Evolutionary conservation across 1,284 basidiomycete species (phyloP), one percentile per base, ranked within the genome.

Genomic region (Cryptococcus sp.): DNA sequence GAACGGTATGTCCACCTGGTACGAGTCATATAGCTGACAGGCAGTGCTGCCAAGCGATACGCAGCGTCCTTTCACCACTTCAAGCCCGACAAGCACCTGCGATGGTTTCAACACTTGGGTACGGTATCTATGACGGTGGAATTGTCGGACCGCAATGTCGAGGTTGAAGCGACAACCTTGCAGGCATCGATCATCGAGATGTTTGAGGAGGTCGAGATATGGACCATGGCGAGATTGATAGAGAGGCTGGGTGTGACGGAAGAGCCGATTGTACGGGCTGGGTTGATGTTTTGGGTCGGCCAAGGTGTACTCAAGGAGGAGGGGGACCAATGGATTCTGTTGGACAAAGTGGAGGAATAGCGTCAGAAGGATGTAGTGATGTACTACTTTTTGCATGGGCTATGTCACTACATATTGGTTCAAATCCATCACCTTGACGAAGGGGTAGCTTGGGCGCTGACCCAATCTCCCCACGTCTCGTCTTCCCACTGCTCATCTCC

Each of bases 151-250:
- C 81, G 89, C 18, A 81, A 75, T 1, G 56, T 94, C 32, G 79
- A 80, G n/a, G 80, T 80, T 2, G 83, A 89, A 33, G 88, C 87
- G 3, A 83, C 84, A 0, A 87, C 90, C 0, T 71, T 97, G 16
- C 89, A 95, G 68, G 93, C 91, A 6, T 85, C 87, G 0, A 81
- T 94, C 48, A 83, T 91, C 36, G 90, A 94, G 63, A 73, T 91
- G 4, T 95, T 95, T 67, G 84, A 83, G 1, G 74, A 83, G 68
- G 14, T 14, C 28, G 76, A 86, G 82, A 43, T 19, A 69, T 66
- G 55, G 50, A 37, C 41, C 4, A 37, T 60, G 4, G 48, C 82
- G 21, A 83, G 84, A 9, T 74, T 95, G 9, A 77, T 81, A 3
- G 68, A 72, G 4, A 76, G 77, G 26, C 79, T 93, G 12, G 82